These are phyloP conservation scores for Termitomyces eurrhizus DNA, from an alignment of 768 basidiomycete genomes.

Conservation along the genomic window DNA sequence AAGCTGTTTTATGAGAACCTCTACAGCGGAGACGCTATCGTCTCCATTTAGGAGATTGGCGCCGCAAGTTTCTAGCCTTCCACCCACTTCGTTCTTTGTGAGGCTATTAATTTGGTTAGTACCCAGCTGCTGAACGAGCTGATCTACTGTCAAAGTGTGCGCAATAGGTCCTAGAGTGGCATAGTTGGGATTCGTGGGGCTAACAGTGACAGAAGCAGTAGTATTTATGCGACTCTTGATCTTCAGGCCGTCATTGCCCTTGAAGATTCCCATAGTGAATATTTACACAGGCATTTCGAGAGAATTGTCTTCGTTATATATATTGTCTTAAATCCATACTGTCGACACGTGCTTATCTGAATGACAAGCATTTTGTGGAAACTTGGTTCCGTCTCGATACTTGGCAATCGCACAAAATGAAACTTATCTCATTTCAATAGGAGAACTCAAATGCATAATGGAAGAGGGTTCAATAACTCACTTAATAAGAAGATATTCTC, in stretches of 20 bases:
- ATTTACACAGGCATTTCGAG: background rate
- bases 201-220: slow-evolving; percentile 28
- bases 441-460: background rate
- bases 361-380: background rate
- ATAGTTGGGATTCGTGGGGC: slow-evolving; percentile 27
- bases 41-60: slow-evolving; percentile 31
- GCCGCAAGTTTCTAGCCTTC: slow-evolving; percentile 29
- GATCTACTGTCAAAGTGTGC: slow-evolving; percentile 26
- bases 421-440: background rate
- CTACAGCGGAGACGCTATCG: slow-evolving; percentile 29
- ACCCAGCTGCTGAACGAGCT: slow-evolving; percentile 28
- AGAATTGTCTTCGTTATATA: background rate
- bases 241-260: slow-evolving; percentile 14
- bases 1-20: slow-evolving; percentile 31
- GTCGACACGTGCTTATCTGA: slow-evolving; percentile 1
- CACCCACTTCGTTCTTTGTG: slow-evolving; percentile 30
- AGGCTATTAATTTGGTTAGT: slow-evolving; percentile 31
- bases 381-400: background rate
- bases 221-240: slow-evolving; percentile 29
- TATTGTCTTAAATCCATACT: slow-evolving; percentile 7
- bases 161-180: slow-evolving; percentile 26
- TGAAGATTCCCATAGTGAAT: slow-evolving; percentile 13
- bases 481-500: background rate
- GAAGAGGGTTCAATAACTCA: background rate
- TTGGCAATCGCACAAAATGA: background rate